Conservation (phyloP, 2,329 filamentous ascomycete genomes). For the Septoria petroselini region DNA sequence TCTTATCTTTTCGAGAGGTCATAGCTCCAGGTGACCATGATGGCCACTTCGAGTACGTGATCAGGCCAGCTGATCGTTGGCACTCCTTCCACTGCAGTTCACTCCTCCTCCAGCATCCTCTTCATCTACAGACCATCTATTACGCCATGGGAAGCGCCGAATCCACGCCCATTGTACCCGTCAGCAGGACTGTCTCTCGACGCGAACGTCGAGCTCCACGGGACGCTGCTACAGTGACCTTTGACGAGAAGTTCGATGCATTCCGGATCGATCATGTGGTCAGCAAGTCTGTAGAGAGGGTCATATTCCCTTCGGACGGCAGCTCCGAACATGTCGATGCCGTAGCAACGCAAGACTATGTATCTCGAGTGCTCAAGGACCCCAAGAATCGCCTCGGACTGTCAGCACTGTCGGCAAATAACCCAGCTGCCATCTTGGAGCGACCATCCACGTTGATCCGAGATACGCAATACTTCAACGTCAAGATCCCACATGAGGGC, state of each 20-base stretch:
- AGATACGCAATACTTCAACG: slow-evolving; percentile 78
- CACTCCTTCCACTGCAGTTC: not conserved
- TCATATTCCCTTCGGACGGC: slow-evolving; percentile 24
- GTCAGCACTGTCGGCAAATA: slow-evolving; percentile 65
- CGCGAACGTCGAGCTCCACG: slow-evolving; percentile 21
- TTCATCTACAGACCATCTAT: not conserved
- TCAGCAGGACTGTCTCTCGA: slow-evolving; percentile 16
- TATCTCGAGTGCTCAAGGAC: slow-evolving; percentile 37
- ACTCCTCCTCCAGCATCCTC: not conserved
- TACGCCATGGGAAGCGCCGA: slow-evolving; percentile 29
- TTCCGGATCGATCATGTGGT: slow-evolving; percentile 32
- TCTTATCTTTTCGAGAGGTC: not conserved
- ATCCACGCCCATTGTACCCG: slow-evolving; percentile 22
- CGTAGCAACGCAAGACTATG: slow-evolving; percentile 33
- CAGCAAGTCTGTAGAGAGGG: slow-evolving; percentile 9
- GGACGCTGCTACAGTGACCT: slow-evolving; percentile 21
- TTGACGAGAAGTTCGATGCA: slow-evolving; percentile 39
- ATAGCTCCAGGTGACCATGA: not conserved
- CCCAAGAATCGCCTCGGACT: slow-evolving; percentile 67
- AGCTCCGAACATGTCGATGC: slow-evolving; percentile 33
- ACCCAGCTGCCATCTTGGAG: slow-evolving; percentile 64
- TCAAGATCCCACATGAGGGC: slow-evolving; percentile 78
- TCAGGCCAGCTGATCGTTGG: not conserved
- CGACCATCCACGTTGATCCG: slow-evolving; percentile 61
- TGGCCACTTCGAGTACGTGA: not conserved